Conservation (phyloP, 2,329 filamentous ascomycete species). For the Colletotrichum brevisporum region DNA sequence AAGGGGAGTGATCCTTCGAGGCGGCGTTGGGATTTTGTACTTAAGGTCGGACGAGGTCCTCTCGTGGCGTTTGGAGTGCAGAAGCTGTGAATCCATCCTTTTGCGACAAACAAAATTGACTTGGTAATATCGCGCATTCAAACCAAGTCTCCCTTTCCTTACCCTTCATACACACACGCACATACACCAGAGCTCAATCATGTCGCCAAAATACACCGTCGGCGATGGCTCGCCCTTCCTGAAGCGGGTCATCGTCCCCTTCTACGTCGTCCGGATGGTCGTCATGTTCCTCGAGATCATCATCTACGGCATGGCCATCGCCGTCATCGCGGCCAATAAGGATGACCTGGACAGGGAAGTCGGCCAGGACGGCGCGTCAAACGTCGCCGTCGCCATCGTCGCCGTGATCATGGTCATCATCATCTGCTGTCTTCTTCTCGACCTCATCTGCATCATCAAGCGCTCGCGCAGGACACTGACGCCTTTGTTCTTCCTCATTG, state of each 20-base stretch:
- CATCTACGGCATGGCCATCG: slow-evolving; percentile 44
- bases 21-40: background rate
- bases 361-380: background rate
- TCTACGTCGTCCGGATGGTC: slow-evolving; percentile 51
- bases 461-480: slow-evolving; percentile 47
- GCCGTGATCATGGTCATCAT: slow-evolving; percentile 47
- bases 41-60: background rate
- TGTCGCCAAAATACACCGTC: slow-evolving; percentile 45
- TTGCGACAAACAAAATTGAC: too few species aligned
- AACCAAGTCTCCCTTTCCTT: background rate
- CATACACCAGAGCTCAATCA: slow-evolving; percentile 19
- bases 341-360: slow-evolving; percentile 38
- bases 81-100: too few species aligned
- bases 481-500: slow-evolving; percentile 51
- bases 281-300: slow-evolving; percentile 47
- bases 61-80: background rate
- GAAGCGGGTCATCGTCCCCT: slow-evolving; percentile 52
- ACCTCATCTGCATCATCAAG: slow-evolving; percentile 51
- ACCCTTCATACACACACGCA: background rate
- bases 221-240: slow-evolving; percentile 52
- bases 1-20: slow-evolving; percentile 8
- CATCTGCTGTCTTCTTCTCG: slow-evolving; percentile 47
- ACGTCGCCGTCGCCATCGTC: slow-evolving; percentile 43
- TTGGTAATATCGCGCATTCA: background rate
- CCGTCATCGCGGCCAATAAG: slow-evolving; percentile 40